A percentile compares a stretch with the other conserved stretches of the same genome.
phyloP scores from a whole-genome alignment of 2,329 filamentous ascomycete species.

The Aspergillus sp. region DNA sequence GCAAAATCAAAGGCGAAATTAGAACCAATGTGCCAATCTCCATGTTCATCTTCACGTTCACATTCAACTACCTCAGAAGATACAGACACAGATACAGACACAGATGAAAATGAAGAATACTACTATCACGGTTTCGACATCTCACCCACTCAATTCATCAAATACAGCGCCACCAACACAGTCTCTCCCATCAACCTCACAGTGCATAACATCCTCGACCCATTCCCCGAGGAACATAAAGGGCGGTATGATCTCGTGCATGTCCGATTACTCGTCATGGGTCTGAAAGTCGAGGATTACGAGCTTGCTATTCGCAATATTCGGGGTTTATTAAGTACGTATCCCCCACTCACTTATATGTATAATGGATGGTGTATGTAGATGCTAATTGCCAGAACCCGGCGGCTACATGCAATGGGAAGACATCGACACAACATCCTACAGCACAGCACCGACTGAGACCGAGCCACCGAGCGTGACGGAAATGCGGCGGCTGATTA shows the following conservation, averaged over 20 bases:
- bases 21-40: too few relatives aligned
- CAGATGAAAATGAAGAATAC: not conserved
- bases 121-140: constrained; percentile 27
- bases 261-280: constrained; percentile 21
- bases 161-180: not conserved
- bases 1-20: not conserved
- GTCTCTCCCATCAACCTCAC: constrained; percentile 10
- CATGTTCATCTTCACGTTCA: too few relatives aligned
- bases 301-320: constrained; percentile 18
- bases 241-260: constrained; percentile 28
- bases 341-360: too few relatives aligned
- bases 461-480: constrained; percentile 6
- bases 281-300: constrained; percentile 19
- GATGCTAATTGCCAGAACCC: constrained; percentile 10
- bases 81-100: too few relatives aligned
- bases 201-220: constrained; percentile 20
- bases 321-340: constrained; percentile 22
- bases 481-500: constrained; percentile 5
- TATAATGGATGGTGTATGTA: too few relatives aligned
- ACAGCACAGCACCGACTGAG: constrained; percentile 7
- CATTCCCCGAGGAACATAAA: constrained; percentile 21
- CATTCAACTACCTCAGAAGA: too few relatives aligned
- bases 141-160: constrained; percentile 23
- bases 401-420: constrained; percentile 25
- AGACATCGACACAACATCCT: constrained; percentile 15